Evolutionary conservation across 768 basidiomycete species (phyloP), one percentile per base, ranked within the genome.

Genomic region (Lentinula guzmanii): DNA sequence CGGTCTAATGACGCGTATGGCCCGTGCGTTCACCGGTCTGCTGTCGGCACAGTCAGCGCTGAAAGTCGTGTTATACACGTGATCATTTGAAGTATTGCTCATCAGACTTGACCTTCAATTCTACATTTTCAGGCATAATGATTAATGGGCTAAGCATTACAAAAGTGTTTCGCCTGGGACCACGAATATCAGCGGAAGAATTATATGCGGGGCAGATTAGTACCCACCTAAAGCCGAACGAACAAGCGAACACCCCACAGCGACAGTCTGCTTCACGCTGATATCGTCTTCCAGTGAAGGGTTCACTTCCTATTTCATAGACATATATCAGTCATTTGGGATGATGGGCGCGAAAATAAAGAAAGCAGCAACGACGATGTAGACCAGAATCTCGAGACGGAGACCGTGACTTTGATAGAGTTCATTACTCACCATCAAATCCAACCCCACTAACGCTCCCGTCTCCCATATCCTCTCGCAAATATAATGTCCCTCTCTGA

Each of bases 401-500:
- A 28, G 28, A 28, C 28, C 28, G 28, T 28, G 28, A 28, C 28
- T 28, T 28, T 28, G 28, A 28, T 28, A 28, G 28, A 28, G 0
- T 28, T 28, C 28, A 28, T 28, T 28, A 71, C 84, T 52, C 63
- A 90, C 95, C 95, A 99, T 95, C 64, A 99, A 78, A 74, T 99
- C 96, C 24, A 98, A 76, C 0, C 88, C 93, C 28, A 97, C 95
- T 18, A 99, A 83, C 61, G 90, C 82, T 5, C 95, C 95, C 5
- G 95, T 98, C 78, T 97, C 95, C 63, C 86, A 86, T 46, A 98
- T 84, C 5, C 91, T 88, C 75, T 98, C 95, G 65, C 91, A 94
- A 68, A 96, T 95, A 72, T 95, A 98, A 75, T 98, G 97, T n/a
- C 95, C 96, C 71, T 99, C 97, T 65, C 97, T 80, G 78, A 98